Base-by-base conservation (phyloP, 441 rosid genomes). In the Eutrema salsugineum region DNA sequence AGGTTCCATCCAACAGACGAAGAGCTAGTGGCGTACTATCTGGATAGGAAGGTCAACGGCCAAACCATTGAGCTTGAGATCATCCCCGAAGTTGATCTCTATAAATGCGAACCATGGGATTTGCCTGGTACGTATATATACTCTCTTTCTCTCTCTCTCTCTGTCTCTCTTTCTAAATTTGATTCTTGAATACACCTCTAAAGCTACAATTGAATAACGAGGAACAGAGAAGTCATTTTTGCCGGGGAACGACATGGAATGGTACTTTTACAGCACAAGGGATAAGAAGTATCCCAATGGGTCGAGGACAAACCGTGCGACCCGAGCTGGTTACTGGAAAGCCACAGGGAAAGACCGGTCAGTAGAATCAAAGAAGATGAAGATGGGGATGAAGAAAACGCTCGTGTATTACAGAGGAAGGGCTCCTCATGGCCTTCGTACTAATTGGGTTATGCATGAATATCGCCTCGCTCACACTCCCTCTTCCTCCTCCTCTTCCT, bases 81-180 rank as follows among this genome's bases (percentile, higher is more conserved):
- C 79, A 91, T 93, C 72, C 96, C 94, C 14, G 97, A 93, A 87
- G 94, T 93, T 48, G 98, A 93, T 81, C 97, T 93, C 73, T 93
- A 93, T 81, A 93, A 93, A 83, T 88, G 97, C 72, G 98, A 93
- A 76, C 98, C 98, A 1, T 88, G 98, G 98, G 98, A 93, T 72
- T 88, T 93, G 63, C 98, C 97, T 65, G 98, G 98, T 93, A 87
- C 17, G 1, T 39, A 17, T 1, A n/a, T 38, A 38, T 1, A 8
- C 32, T 44, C 63, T 5, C 36, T 22, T 11, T 14, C 12, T 43
- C 6, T 67, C 0, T 47, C 20, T 38, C 30, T 55, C 16, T 28
- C 40, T 20, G 8, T 30, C 38, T 33, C 39, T 42, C 15, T 22
- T 12, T 10, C 1, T 8, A 10, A 3, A 9, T 19, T 17, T n/a